These are phyloP conservation scores for Euryodendron excelsum DNA, from an alignment of 148 eudicot species.

Conservation along the genomic window DNA sequence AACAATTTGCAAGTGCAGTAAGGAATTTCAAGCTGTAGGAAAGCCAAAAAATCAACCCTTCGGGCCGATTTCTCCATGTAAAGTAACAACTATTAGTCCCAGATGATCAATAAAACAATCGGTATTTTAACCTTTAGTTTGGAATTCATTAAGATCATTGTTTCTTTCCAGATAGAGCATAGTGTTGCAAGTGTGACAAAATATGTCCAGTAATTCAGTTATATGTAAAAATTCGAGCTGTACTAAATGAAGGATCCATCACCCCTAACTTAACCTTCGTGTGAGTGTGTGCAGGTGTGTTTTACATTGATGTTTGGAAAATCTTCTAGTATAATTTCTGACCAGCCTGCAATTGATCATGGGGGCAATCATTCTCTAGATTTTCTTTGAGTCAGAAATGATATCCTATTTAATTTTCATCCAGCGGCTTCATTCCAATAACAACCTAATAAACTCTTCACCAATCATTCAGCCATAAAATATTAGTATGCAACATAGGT, in stretches of 20 bases:
- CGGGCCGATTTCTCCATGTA: neutral
- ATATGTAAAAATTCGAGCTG: neutral
- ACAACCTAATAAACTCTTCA: neutral
- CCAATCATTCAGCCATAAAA: neutral
- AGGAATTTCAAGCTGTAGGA: too few species aligned
- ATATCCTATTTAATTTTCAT: neutral
- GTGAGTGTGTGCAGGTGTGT: neutral
- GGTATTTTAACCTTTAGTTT: neutral
- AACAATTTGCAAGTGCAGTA: neutral
- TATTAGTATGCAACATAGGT: neutral
- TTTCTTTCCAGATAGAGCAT: neutral
- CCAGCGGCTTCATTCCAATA: neutral
- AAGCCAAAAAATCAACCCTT: neutral
- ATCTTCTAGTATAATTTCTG: neutral
- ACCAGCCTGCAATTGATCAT: too few species aligned
- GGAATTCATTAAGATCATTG: neutral
- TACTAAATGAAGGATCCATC: neutral
- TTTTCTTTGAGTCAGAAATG: neutral
- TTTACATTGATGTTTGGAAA: neutral
- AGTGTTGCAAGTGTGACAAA: neutral
- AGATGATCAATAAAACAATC: neutral
- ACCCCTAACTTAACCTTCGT: neutral
- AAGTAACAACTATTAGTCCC: neutral
- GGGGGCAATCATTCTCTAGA: neutral
- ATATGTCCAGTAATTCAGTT: neutral